Evolutionary conservation across 768 basidiomycete genomes (phyloP).

Genomic region (Suillus plorans): DNA sequence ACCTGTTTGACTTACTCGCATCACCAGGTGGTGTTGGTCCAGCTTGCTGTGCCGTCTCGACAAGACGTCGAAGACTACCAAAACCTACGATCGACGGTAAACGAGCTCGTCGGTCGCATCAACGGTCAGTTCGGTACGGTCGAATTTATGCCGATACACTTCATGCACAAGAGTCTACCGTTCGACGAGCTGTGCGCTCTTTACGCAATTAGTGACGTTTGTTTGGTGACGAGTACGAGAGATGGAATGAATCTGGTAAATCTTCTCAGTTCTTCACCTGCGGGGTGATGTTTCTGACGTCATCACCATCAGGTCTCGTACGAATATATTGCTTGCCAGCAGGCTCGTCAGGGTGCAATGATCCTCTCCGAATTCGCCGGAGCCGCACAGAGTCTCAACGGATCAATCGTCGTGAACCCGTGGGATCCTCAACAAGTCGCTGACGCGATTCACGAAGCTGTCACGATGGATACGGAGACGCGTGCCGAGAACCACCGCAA

Average conservation of each 20-base stretch:
- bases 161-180: conserved; percentile 93
- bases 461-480: conserved; percentile 80
- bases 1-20: conserved; percentile 5
- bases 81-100: conserved; percentile 91
- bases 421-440: conserved; percentile 99
- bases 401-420: conserved; percentile 95
- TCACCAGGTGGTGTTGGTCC: conserved; percentile 84
- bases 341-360: conserved; percentile 91
- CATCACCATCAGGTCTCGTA: conserved; percentile 79
- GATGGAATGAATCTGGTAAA: conserved; percentile 99
- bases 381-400: conserved; percentile 93
- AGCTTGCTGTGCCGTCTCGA: conserved; percentile 95
- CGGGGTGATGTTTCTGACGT: conserved; percentile 7
- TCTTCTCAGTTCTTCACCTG: conserved; percentile 17
- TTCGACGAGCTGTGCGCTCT: conserved; percentile 98
- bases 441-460: conserved; percentile 93
- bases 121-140: conserved; percentile 99
- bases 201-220: conserved; percentile 95
- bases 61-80: conserved; percentile 99
- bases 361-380: conserved; percentile 99
- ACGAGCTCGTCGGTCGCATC: conserved; percentile 97
- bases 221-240: conserved; percentile 90
- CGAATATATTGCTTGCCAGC: conserved; percentile 96
- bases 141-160: conserved; percentile 99
- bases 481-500: conserved; percentile 94